A percentile compares a stretch with the other conserved stretches of the same genome.
These are phyloP conservation scores for Rhizopogon rudus DNA, from an alignment of 768 basidiomycete genomes.

Conservation along the genomic window DNA sequence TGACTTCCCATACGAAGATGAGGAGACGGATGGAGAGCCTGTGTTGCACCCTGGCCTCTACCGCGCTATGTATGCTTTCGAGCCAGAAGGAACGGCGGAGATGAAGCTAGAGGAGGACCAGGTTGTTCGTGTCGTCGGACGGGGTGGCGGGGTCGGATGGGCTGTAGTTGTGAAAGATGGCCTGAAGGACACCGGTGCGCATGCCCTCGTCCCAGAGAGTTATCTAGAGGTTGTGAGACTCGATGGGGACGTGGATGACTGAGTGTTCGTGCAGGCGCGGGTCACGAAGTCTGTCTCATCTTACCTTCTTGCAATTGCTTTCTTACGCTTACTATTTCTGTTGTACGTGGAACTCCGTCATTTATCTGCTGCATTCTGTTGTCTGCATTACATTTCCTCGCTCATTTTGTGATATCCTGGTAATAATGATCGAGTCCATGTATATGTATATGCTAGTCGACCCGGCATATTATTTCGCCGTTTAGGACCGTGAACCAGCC, in stretches of 20 bases:
- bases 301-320: background rate
- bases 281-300: background rate
- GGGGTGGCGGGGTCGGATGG: constrained; percentile 80
- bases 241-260: constrained; percentile 17
- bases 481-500: constrained; percentile 30
- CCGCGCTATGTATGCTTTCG: constrained; percentile 72
- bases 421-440: background rate
- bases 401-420: background rate
- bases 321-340: constrained; percentile 3
- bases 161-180: constrained; percentile 56
- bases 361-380: constrained; percentile 5
- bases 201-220: constrained; percentile 77
- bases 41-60: constrained; percentile 67
- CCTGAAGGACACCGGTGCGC: constrained; percentile 33
- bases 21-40: constrained; percentile 20
- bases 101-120: constrained; percentile 78
- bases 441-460: background rate
- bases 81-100: constrained; percentile 78
- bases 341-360: constrained; percentile 5
- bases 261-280: background rate
- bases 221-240: constrained; percentile 59
- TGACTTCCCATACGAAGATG: constrained; percentile 13
- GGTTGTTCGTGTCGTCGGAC: constrained; percentile 63
- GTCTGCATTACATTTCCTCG: background rate
- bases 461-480: constrained; percentile 28